Evolutionary conservation across 495 filamentous ascomycete genomes (phyloP).

Genomic region (Aspergillus steynii): DNA sequence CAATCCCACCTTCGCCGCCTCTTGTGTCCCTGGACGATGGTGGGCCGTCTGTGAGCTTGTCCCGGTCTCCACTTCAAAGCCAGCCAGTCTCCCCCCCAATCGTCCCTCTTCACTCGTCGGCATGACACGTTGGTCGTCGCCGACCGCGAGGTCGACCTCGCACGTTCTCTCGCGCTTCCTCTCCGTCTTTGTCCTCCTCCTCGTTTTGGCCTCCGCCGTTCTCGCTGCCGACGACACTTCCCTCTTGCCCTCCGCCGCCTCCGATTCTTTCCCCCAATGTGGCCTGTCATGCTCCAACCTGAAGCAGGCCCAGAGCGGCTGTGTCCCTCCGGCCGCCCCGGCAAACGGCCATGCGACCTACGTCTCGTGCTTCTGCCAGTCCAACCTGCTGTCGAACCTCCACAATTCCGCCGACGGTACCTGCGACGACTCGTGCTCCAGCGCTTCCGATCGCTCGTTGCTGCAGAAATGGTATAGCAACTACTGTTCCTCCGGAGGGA

Average conservation of each 20-base stretch:
- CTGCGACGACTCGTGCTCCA: conserved; percentile 41
- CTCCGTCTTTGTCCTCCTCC: conserved; percentile 8
- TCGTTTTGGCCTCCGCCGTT: neutral
- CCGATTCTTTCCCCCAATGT: conserved; percentile 49
- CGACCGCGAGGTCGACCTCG: conserved; percentile 7
- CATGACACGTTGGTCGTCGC: conserved; percentile 19
- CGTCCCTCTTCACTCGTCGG: conserved; percentile 5
- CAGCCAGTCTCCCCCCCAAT: neutral
- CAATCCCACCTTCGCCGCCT: conserved; percentile 2
- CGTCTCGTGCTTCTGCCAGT: conserved; percentile 59
- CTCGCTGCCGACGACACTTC: conserved; percentile 16
- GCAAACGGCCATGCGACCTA: conserved; percentile 37
- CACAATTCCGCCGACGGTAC: conserved; percentile 33
- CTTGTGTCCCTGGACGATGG: conserved; percentile 3
- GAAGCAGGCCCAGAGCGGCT: conserved; percentile 43
- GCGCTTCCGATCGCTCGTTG: conserved; percentile 32
- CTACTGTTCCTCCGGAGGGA: conserved; percentile 38
- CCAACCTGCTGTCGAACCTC: conserved; percentile 39
- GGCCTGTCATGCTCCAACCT: conserved; percentile 48
- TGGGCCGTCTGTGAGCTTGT: conserved; percentile 8
- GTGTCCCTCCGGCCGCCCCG: conserved; percentile 38
- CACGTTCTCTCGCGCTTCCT: neutral
- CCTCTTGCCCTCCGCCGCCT: conserved; percentile 35
- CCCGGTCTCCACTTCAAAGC: conserved; percentile 20
- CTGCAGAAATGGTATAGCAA: conserved; percentile 53